Percentiles rank a stretch among this genome's conserved stretches.
These are phyloP conservation scores for Erigeron philadelphicus DNA, from an alignment of 140 eudicot species.

Conservation along the genomic window DNA sequence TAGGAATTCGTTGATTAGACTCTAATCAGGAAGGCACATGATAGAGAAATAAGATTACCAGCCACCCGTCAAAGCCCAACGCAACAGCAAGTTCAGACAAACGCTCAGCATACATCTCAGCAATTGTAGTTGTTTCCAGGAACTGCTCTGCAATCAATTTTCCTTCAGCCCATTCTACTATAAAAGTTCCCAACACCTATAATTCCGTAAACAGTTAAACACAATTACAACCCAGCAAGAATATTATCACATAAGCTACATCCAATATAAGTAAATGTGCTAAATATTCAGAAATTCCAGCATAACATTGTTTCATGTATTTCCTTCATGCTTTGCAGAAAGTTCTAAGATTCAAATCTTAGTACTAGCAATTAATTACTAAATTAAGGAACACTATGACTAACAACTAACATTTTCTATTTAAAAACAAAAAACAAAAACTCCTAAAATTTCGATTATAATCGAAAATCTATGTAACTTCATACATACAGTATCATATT, in stretches of 20 bases:
- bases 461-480: too few relatives aligned
- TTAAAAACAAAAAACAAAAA: too few relatives aligned
- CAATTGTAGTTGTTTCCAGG: slow-evolving; percentile 51
- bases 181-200: slow-evolving; percentile 87
- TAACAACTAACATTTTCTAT: too few relatives aligned
- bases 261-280: too few relatives aligned
- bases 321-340: too few relatives aligned
- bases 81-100: slow-evolving; percentile 80
- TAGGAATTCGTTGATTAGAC: background rate
- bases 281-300: too few relatives aligned
- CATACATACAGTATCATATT: too few relatives aligned
- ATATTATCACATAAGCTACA: background rate
- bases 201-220: slow-evolving; percentile 8
- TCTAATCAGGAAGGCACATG: background rate
- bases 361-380: too few relatives aligned
- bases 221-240: background rate
- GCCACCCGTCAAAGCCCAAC: slow-evolving; percentile 95
- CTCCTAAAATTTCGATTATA: too few relatives aligned
- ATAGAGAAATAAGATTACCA: slow-evolving; percentile 43
- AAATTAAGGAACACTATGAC: too few relatives aligned
- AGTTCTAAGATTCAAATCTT: too few relatives aligned
- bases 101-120: slow-evolving; percentile 75
- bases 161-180: slow-evolving; percentile 89
- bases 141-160: slow-evolving; percentile 46
- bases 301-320: too few relatives aligned